Base-by-base conservation (phyloP, 768 basidiomycete genomes). In the Agrocybe praecox region DNA sequence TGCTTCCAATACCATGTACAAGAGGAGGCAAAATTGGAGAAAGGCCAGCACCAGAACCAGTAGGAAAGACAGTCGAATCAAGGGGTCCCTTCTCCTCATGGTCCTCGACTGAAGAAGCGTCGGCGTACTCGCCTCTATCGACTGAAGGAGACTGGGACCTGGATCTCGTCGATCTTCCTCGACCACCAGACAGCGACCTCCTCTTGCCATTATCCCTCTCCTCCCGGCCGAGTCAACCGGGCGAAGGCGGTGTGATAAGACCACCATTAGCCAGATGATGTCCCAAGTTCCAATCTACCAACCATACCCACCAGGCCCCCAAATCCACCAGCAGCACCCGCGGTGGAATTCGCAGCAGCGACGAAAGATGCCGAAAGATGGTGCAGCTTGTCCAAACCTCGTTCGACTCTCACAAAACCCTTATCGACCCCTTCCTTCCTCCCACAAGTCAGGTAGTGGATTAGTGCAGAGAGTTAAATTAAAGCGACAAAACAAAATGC, bases 161-260 rank as follows among this genome's bases (percentile, higher is more conserved):
- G 21, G 67, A 65, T 44, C 68, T 62, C 7, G 68, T 64, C 14
- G 69, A 63, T 32, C 66, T 67, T 36, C 62, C 44, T 12, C 55
- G 26, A 9, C 23, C 22, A 24, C 46, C 29, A 18, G 46, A 9
- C 23, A 22, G n/a, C n/a, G n/a, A 24, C 52, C 81, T 75, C 54
- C 77, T 71, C 36, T 80, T 69, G 44, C 83, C 71, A n/a, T 80
- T 68, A 49, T 79, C 52, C 4, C 36, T 43, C 43, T 53, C 9
- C 60, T 70, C 60, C 72, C 73, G 14, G 87, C 86, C 8, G 59
- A 58, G 66, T 90, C 89, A 89, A 15, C 89, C 76, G 11, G 90
- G 90, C 68, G 88, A 90, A 0, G 89, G 89, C 1, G 90, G 90
- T 0, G 89, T 89, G 10, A 87, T 89, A 24, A 90, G 72, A 1